Evolutionary conservation across 257 asterid genomes (phyloP).

Genomic region (Craterostigma plantagineum): DNA sequence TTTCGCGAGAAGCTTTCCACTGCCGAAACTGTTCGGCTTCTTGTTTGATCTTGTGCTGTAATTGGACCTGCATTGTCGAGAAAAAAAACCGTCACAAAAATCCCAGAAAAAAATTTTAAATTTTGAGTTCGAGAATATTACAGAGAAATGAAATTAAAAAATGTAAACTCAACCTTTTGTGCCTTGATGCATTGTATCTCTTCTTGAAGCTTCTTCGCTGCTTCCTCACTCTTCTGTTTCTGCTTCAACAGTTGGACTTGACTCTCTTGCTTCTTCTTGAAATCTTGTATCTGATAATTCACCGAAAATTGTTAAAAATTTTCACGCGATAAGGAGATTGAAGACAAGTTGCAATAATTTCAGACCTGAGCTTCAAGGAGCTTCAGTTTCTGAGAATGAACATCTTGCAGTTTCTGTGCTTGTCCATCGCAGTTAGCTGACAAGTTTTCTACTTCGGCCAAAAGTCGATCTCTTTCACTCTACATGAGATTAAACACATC

Average conservation of each 20-base stretch:
- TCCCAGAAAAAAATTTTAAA: constrained; percentile 5
- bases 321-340: too few relatives aligned
- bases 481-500: constrained; percentile 8
- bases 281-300: constrained; percentile 69
- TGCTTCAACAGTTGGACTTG: constrained; percentile 90
- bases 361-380: constrained; percentile 77
- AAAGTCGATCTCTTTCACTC: constrained; percentile 78
- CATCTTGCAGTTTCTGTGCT: constrained; percentile 69
- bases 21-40: constrained; percentile 97
- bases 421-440: constrained; percentile 86
- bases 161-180: constrained; percentile 79
- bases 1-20: constrained; percentile 97
- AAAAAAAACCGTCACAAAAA: constrained; percentile 12
- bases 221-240: constrained; percentile 96
- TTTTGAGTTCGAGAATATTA: neutral
- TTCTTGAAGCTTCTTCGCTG: constrained; percentile 79
- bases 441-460: constrained; percentile 86
- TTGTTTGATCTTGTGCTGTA: constrained; percentile 91
- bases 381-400: constrained; percentile 74
- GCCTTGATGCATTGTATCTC: constrained; percentile 94
- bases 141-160: constrained; percentile 4
- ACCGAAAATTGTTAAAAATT: constrained; percentile 1
- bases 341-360: too few relatives aligned
- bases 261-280: constrained; percentile 89
- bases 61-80: constrained; percentile 84